phyloP scores from a whole-genome alignment of 2,329 filamentous ascomycete species.

The Hypoxylon sp. region DNA sequence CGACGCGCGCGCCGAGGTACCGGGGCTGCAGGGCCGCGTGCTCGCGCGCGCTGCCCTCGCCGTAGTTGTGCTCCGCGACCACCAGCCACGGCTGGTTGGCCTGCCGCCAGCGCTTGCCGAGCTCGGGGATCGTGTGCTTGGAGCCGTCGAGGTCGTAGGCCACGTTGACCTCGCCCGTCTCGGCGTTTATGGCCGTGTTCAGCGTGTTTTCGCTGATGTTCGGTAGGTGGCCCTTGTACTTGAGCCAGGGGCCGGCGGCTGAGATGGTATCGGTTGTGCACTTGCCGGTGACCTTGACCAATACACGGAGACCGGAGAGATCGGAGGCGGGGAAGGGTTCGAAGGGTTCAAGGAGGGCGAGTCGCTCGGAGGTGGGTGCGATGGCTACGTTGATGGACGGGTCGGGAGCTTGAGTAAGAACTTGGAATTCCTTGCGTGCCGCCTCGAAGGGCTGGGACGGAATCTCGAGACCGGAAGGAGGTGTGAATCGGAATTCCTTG shows the following conservation, averaged over 20 bases:
- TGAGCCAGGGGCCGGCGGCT: conserved; percentile 94
- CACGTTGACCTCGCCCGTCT: conserved; percentile 89
- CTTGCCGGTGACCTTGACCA: conserved; percentile 97
- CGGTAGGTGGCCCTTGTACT: conserved; percentile 98
- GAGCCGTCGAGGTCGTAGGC: conserved; percentile 87
- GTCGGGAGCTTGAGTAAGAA: conserved; percentile 76
- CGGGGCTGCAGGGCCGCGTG: conserved; percentile 90
- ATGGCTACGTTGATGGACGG: conserved; percentile 77
- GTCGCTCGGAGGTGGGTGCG: conserved; percentile 85
- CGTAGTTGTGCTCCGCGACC: conserved; percentile 97
- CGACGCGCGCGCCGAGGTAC: conserved; percentile 86
- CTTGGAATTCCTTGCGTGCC: conserved; percentile 72
- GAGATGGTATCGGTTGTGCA: conserved; percentile 99
- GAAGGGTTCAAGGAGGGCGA: conserved; percentile 92
- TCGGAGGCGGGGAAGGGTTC: conserved; percentile 80
- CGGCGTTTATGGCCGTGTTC: conserved; percentile 91
- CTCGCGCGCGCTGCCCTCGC: conserved; percentile 87
- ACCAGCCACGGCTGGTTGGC: conserved; percentile 85
- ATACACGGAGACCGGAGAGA: conserved; percentile 79
- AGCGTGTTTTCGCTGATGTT: conserved; percentile 98
- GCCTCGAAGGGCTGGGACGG: conserved; percentile 74
- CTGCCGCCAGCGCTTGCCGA: conserved; percentile 84
- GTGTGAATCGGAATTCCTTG: conserved; percentile 82
- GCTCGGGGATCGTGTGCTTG: conserved; percentile 81
- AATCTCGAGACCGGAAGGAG: conserved; percentile 75